These are phyloP conservation scores for Penicillium coprophilum DNA, from an alignment of 495 filamentous ascomycete genomes.

Conservation along the genomic window DNA sequence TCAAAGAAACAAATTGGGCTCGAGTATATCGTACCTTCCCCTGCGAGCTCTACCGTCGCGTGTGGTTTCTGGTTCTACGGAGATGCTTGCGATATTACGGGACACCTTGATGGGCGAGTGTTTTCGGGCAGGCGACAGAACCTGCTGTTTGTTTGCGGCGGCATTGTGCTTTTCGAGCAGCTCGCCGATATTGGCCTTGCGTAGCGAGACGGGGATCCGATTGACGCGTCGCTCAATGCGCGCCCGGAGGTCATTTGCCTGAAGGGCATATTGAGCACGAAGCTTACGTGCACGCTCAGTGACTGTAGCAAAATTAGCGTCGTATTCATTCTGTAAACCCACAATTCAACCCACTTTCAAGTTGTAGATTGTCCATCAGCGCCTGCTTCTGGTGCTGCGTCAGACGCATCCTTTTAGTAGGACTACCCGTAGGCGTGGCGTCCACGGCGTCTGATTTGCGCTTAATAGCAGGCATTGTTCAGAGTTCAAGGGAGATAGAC, in stretches of 20 bases:
- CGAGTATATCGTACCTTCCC: conserved; percentile 53
- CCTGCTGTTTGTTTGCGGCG: conserved; percentile 29
- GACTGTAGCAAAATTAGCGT: conserved; percentile 51
- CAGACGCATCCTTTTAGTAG: conserved; percentile 62
- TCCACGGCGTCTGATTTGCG: conserved; percentile 53
- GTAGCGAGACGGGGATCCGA: conserved; percentile 77
- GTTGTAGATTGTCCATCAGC: conserved; percentile 85
- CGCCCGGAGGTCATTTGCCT: conserved; percentile 77
- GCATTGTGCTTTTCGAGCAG: conserved; percentile 60
- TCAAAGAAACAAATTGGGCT: background rate
- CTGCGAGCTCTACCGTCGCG: conserved; percentile 53
- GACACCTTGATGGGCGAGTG: conserved; percentile 33
- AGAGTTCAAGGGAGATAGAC: conserved; percentile 15
- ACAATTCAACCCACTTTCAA: conserved; percentile 68
- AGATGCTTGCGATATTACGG: conserved; percentile 32
- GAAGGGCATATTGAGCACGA: conserved; percentile 83
- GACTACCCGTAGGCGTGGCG: conserved; percentile 55
- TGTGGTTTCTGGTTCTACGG: conserved; percentile 31
- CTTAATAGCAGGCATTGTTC: conserved; percentile 58
- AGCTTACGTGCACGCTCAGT: conserved; percentile 90
- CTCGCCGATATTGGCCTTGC: conserved; percentile 82
- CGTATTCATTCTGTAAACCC: background rate
- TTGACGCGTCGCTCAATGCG: conserved; percentile 94
- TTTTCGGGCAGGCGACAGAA: conserved; percentile 30
- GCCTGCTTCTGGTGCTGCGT: conserved; percentile 81